phyloP scores from a whole-genome alignment of 1,284 basidiomycete genomes.

The Salmacisia buchloeana region DNA sequence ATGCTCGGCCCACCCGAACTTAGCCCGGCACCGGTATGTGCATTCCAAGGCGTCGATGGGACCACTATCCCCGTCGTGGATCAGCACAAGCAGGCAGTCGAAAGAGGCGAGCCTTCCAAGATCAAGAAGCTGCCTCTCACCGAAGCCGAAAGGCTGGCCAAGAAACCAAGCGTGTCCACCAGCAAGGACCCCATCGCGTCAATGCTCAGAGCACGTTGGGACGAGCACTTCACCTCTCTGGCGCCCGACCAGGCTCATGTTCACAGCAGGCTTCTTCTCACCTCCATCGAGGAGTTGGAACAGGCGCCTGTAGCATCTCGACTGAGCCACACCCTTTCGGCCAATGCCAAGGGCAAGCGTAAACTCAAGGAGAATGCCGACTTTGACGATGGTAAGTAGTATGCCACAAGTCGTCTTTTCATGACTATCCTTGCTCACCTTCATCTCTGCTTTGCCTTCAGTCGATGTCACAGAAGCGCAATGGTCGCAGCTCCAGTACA shows the following conservation, averaged over 20 bases:
- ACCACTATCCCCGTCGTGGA: not conserved
- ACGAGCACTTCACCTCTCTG: not conserved
- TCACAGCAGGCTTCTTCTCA: slow-evolving; percentile 14
- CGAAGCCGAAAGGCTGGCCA: not conserved
- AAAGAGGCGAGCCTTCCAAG: no score
- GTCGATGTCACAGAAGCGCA: not conserved
- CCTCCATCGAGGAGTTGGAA: not conserved
- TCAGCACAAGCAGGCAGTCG: not conserved
- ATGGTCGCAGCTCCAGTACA: not conserved
- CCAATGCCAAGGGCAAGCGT: slow-evolving; percentile 9
- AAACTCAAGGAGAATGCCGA: slow-evolving; percentile 2
- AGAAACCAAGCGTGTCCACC: slow-evolving; percentile 13
- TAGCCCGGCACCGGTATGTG: slow-evolving; percentile 11
- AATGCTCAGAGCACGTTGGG: not conserved
- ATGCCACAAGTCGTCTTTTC: not conserved
- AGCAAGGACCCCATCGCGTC: no score
- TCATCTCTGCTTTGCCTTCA: not conserved
- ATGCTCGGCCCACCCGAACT: not conserved
- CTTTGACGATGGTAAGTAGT: not conserved
- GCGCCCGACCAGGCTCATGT: slow-evolving; percentile 22
- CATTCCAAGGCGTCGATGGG: not conserved
- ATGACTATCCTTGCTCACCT: not conserved
- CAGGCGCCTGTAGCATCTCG: slow-evolving; percentile 7
- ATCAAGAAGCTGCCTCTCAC: not conserved
- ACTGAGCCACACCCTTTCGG: not conserved